Evolutionary conservation across 345 rosid genomes (phyloP), one percentile per base, ranked within the genome.

Genomic region (Stellera chamaejasme): DNA sequence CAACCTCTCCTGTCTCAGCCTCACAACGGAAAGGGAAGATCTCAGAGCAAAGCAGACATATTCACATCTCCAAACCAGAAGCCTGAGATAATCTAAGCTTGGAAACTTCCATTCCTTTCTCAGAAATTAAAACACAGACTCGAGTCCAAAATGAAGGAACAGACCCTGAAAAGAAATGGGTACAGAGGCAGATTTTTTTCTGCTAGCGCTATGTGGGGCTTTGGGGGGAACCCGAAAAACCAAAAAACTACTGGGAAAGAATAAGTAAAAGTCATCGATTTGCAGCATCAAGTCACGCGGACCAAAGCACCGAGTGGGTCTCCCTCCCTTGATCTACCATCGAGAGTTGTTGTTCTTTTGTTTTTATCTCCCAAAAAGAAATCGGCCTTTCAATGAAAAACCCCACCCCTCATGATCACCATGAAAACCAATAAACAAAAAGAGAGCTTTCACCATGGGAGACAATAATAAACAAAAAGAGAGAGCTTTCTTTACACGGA

Each of bases 121-220:
- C 62, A 28, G 62, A 25, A 12, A 19, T 19, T 19, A 19, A 19
- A 28, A 9, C 11, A 26, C 47, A 56, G 41, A 54, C 45, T 14
- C 51, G 49, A 56, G 70, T 71, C 75, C 89, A 82, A 80, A 76
- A 58, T 68, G 66, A 71, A 79, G 75, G 77, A 77, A 82, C 88
- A 80, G 73, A 77, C 58, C 72, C 82, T 78, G 89, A 79, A 69
- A 71, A 60, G 68, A 64, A 58, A 14, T 39, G 49, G 63, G 62
- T 50, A 6, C 49, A 58, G 28, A 50, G 54, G 16, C 66, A 54
- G 59, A 39, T 65, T 61, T 70, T 68, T 64, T 13, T 32, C 39
- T 32, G 39, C 39, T 32, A 8, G 23, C 23, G 23, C 28, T 58
- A 55, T 65, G 77, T 62, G 84, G 84, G 79, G 71, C 79, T 71